Conservation (phyloP, 140 eudicot genomes). For the Ambrosia hybrid region DNA sequence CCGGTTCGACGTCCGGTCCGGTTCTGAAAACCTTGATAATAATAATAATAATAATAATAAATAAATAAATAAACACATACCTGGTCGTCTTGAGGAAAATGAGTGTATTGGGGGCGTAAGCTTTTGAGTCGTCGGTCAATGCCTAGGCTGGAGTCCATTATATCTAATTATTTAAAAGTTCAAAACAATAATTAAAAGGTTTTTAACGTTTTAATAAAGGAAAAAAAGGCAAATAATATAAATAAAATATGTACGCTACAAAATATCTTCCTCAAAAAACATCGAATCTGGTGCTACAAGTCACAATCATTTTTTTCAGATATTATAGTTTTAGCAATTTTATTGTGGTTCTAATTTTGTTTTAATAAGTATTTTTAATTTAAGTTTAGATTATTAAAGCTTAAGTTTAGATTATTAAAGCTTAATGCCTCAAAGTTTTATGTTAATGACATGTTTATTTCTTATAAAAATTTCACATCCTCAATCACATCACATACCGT, state of each 20-base stretch:
- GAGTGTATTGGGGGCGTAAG: conserved; percentile 16
- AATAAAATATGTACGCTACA: background rate
- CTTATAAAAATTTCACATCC: background rate
- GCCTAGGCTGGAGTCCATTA: conserved; percentile 3
- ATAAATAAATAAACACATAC: background rate
- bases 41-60: background rate
- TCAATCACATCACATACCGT: no score
- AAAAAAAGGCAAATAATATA: background rate
- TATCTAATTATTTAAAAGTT: conserved; percentile 8
- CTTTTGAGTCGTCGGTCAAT: conserved; percentile 10
- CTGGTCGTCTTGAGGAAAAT: conserved; percentile 24
- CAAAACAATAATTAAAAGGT: background rate
- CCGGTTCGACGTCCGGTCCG: no score
- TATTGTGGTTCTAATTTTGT: background rate
- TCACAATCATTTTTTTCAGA: background rate
- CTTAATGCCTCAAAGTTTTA: background rate
- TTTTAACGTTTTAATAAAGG: background rate
- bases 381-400: background rate
- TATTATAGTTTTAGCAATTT: background rate
- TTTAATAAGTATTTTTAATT: background rate
- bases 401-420: background rate
- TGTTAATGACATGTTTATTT: background rate
- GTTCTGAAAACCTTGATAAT: no score
- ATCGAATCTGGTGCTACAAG: background rate
- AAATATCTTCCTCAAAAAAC: conserved; percentile 17